A percentile compares a stretch with the other conserved stretches of the same genome.
phyloP scores from a whole-genome alignment of 345 rosid species.

The Anastatica hierochuntica region DNA sequence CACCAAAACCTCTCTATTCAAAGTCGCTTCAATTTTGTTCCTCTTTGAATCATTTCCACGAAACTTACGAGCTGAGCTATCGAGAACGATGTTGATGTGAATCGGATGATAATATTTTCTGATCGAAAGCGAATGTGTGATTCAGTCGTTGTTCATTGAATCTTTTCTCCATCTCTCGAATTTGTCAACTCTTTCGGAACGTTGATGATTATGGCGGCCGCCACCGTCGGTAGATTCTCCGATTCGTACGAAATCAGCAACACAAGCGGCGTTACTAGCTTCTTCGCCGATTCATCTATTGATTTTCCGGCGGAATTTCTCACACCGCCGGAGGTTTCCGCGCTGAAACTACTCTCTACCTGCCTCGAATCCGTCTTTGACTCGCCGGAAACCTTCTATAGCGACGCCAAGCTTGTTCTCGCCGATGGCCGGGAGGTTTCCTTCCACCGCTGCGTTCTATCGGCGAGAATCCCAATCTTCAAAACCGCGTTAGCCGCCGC shows the following conservation, averaged over 20 bases:
- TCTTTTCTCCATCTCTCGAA: not conserved
- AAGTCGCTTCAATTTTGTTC: too few relatives aligned
- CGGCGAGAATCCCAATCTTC: slow-evolving; percentile 56
- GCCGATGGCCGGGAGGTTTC: slow-evolving; percentile 41
- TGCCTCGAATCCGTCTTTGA: slow-evolving; percentile 44
- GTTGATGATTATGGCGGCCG: not conserved
- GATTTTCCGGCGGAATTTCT: slow-evolving; percentile 7
- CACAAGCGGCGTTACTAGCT: slow-evolving; percentile 41
- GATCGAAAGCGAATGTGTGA: too few relatives aligned
- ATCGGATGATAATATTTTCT: too few relatives aligned
- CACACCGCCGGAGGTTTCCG: slow-evolving; percentile 29
- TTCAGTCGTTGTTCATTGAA: too few relatives aligned
- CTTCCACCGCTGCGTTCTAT: slow-evolving; percentile 71
- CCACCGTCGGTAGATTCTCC: not conserved
- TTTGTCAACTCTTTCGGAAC: too few relatives aligned
- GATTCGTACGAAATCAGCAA: slow-evolving; percentile 8
- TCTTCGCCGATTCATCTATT: slow-evolving; percentile 21
- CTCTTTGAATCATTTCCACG: too few relatives aligned
- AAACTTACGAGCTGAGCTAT: too few relatives aligned
- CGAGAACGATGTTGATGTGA: too few relatives aligned
- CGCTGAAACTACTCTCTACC: slow-evolving; percentile 46
- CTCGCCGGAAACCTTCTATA: slow-evolving; percentile 40
- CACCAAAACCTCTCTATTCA: too few relatives aligned
- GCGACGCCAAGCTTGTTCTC: slow-evolving; percentile 57
- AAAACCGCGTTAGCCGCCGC: slow-evolving; percentile 34